Base-by-base conservation (phyloP, 139 green algal species). In the Volvox reticuliferus region DNA sequence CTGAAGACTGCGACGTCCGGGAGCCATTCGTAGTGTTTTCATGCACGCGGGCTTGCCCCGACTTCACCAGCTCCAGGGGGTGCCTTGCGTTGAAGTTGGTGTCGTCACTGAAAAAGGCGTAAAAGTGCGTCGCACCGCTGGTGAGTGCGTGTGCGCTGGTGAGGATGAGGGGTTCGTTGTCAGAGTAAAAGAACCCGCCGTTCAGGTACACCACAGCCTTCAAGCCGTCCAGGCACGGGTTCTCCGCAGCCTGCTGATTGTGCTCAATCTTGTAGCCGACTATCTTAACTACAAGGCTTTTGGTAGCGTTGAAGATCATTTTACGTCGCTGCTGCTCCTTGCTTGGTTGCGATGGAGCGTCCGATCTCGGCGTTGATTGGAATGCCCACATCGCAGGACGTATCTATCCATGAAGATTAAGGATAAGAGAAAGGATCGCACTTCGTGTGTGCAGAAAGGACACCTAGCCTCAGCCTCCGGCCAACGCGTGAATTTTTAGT, bases 51-150 rank as follows among this genome's bases (percentile, higher is more conserved):
- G 6, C 78, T n/a, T 73, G 79, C 79, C 44, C 79, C 26, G 44
- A 71, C 12, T 86, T 86, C 24, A 86, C 79, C 79, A 71, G 79
- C 50, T 71, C 55, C 12, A 86, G 21, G 50, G 26, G 50, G 28
- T 50, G 6, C 79, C 16, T 19, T 37, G 79, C 79, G 79, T 86
- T 86, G 50, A 86, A 86, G 24, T 21, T 17, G 3, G 6, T 73
- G 55, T 24, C 79, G 44, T 86, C 50, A n/a, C 26, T 86, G 1
- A 71, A 28, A 1, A 71, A 50, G 1, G 44, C 44, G 16, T 35
- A 71, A n/a, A 86, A 86, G 1, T 44, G 22, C 79, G 79, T 86
- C 12, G 79, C 79, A 73, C 79, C 79, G 79, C 79, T 86, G n/a
- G 36, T 2, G 1, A 86, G 44, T 73, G 50, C 79, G 55, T 73